Base-by-base conservation (phyloP, 2,329 filamentous ascomycete genomes). In the Sporothrix globosa region DNA sequence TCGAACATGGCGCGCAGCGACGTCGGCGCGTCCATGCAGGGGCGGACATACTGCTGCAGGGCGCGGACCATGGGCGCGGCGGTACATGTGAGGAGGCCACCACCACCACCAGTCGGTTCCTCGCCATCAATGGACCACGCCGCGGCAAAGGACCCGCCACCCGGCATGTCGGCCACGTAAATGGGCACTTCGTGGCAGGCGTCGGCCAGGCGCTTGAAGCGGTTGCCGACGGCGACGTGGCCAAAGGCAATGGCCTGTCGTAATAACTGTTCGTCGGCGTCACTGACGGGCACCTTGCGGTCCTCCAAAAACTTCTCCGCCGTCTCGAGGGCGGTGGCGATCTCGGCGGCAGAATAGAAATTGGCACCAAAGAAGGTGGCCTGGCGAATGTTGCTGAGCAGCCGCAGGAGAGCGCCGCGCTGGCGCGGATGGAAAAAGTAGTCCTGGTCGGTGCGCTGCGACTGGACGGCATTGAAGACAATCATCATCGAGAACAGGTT, bases 351-450 rank as follows among this genome's bases (percentile, higher is more conserved):
- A 0, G 88, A 87, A 75, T 91, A 93, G 63, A 93, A 94, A 0
- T 90, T 90, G 80, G 92, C 94, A 13, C 88, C 89, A 78, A 95
- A 96, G 76, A 97, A 97, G 65, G 91, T 92, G 7, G 92, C 90
- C 76, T 96, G 91, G 21, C 92, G 88, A 58, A 97, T 79, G 76
- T 97, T 97, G 69, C 85, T 86, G 4, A 97, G 90, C 2, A 97
- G 82, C 68, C 87, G 83, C 34, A 89, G 81, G 14, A 97, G 82
- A 52, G 85, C 84, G 73, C 88, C 90, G 41, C 86, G 82, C 75
- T 94, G 94, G 14, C 86, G 88, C 0, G 87, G 86, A 75, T 97
- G 91, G 75, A 97, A 97, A 73, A 98, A 90, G 77, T 97, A 97
- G 77, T 97, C 94, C 69, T 87, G 83, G 75, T 95, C 95, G 0